Evolutionary conservation across 2,329 filamentous ascomycete genomes (phyloP).

Genomic region (Knufia fluminis): DNA sequence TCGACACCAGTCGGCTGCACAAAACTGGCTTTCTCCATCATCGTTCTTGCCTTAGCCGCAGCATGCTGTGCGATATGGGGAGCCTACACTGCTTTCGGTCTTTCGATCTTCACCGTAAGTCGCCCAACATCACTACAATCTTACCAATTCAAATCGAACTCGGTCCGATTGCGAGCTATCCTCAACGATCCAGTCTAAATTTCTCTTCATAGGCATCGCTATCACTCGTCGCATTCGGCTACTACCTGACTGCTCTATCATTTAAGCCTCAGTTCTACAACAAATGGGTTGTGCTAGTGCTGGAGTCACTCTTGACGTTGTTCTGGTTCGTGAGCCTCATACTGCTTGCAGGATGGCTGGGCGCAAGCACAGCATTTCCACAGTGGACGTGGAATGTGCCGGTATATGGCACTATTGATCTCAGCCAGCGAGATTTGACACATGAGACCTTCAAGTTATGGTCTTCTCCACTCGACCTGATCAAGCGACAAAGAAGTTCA

Average conservation of each 20-base stretch:
- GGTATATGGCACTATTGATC: neutral
- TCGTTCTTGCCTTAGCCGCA: slow-evolving; percentile 16
- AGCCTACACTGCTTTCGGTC: slow-evolving; percentile 13
- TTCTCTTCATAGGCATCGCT: slow-evolving; percentile 12
- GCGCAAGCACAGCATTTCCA: neutral
- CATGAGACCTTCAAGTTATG: neutral
- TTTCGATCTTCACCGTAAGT: slow-evolving; percentile 21
- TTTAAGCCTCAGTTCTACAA: slow-evolving; percentile 17
- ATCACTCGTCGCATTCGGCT: slow-evolving; percentile 17
- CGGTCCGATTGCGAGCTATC: slow-evolving; percentile 1
- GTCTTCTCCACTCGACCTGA: neutral
- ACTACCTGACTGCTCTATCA: slow-evolving; percentile 18
- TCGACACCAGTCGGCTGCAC: slow-evolving; percentile 16
- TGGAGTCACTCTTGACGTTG: slow-evolving; percentile 17
- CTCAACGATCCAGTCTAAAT: slow-evolving; percentile 5
- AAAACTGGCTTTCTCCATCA: slow-evolving; percentile 14
- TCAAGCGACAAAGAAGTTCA: neutral
- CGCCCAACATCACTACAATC: neutral
- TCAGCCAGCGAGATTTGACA: neutral
- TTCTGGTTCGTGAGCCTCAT: slow-evolving; percentile 19
- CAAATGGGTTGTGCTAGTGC: slow-evolving; percentile 16
- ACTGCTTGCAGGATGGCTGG: slow-evolving; percentile 15
- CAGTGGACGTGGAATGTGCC: neutral
- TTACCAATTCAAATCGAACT: neutral
- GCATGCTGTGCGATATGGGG: slow-evolving; percentile 16